Conservation (phyloP, 371 early-diverging fungal species). For the Circinella umbellata region DNA sequence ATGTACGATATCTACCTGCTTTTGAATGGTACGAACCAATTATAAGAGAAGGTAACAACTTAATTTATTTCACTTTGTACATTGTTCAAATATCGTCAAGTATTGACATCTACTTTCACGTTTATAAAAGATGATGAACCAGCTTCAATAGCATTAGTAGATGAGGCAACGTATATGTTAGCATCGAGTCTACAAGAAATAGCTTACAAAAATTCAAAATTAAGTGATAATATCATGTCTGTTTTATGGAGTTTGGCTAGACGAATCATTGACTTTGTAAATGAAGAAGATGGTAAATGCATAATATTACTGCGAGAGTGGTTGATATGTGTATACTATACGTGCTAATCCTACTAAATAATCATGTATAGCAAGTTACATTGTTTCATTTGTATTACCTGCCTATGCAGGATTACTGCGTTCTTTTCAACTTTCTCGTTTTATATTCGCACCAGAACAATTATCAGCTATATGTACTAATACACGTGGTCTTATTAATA, state of each 20-base stretch:
- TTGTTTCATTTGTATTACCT: constrained; percentile 66
- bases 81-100: too few species aligned
- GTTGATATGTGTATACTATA: background rate
- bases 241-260: constrained; percentile 29
- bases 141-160: constrained; percentile 30
- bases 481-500: constrained; percentile 54
- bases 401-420: constrained; percentile 68
- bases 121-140: background rate
- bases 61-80: background rate
- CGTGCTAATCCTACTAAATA: background rate
- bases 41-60: constrained; percentile 30
- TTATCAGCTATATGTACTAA: constrained; percentile 52
- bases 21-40: constrained; percentile 35
- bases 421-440: constrained; percentile 62
- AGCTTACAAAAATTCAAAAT: constrained; percentile 39
- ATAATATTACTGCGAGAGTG: too few species aligned
- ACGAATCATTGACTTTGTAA: constrained; percentile 13
- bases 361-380: constrained; percentile 32
- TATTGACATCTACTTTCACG: too few species aligned
- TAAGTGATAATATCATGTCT: constrained; percentile 41
- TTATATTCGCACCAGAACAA: constrained; percentile 50
- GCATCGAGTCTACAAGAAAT: constrained; percentile 54
- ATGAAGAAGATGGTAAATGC: constrained; percentile 10
- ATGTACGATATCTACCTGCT: constrained; percentile 33
- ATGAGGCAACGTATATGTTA: constrained; percentile 45